These are phyloP conservation scores for Xylariaceae sp. DNA, from an alignment of 2,329 filamentous ascomycete genomes.

Conservation along the genomic window DNA sequence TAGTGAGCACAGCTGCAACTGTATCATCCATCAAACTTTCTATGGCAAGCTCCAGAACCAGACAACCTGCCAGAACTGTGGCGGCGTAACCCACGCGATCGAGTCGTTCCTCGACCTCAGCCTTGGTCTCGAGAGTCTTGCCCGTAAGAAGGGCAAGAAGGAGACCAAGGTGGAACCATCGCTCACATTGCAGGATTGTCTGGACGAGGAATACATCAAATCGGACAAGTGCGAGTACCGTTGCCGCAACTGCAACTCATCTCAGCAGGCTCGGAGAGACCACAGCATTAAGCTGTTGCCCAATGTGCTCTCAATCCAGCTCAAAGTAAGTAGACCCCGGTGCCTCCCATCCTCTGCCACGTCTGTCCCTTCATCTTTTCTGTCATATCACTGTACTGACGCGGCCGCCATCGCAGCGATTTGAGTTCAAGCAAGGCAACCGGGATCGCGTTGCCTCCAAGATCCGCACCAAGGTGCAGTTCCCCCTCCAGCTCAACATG, in stretches of 20 bases:
- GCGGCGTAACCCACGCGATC: constrained; percentile 72
- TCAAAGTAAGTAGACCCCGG: constrained; percentile 61
- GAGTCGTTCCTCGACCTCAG: constrained; percentile 90
- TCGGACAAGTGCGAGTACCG: constrained; percentile 85
- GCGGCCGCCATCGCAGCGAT: constrained; percentile 41
- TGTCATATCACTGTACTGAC: neutral
- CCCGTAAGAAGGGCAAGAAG: constrained; percentile 60
- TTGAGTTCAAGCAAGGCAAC: constrained; percentile 65
- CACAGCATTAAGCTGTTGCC: constrained; percentile 79
- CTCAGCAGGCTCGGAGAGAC: constrained; percentile 76
- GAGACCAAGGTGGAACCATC: constrained; percentile 43
- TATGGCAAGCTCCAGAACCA: constrained; percentile 88
- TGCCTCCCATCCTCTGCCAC: neutral
- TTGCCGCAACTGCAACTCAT: constrained; percentile 72
- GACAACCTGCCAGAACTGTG: constrained; percentile 84
- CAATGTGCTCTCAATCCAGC: constrained; percentile 83
- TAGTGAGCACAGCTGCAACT: constrained; percentile 67
- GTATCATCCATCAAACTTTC: constrained; percentile 90
- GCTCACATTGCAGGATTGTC: constrained; percentile 63
- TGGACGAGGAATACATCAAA: constrained; percentile 81
- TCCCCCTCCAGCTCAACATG: constrained; percentile 84
- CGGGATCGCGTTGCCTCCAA: constrained; percentile 72
- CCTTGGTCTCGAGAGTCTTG: constrained; percentile 71
- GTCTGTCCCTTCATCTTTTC: no score
- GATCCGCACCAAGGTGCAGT: constrained; percentile 79